These are phyloP conservation scores for Mallotus nudiflorus DNA, from an alignment of 345 rosid species.

Conservation along the genomic window DNA sequence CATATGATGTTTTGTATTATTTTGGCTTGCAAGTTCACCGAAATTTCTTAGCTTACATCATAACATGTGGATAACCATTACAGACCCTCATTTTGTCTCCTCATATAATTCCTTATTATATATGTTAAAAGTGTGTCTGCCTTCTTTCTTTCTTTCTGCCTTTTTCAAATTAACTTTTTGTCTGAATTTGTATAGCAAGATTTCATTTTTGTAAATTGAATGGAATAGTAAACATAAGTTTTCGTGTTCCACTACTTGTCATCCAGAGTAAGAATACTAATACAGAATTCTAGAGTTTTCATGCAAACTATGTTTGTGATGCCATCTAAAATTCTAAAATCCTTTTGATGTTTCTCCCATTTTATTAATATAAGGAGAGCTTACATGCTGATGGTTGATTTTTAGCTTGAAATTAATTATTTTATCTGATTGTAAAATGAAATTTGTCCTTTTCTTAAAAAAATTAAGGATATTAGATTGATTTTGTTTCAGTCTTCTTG, in stretches of 20 bases:
- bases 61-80: slow-evolving; percentile 4
- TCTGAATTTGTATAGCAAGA: background rate
- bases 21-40: slow-evolving; percentile 26
- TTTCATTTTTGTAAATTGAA: slow-evolving; percentile 2
- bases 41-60: slow-evolving; percentile 16
- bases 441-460: too few relatives aligned
- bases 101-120: background rate
- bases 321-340: background rate
- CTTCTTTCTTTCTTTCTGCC: background rate
- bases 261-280: background rate
- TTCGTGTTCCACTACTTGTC: background rate
- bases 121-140: background rate
- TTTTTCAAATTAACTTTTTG: background rate
- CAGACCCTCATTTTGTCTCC: background rate
- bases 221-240: background rate
- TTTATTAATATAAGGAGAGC: background rate
- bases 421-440: background rate
- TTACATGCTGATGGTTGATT: background rate
- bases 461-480: background rate
- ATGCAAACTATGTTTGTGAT: background rate
- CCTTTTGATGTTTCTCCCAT: background rate
- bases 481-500: background rate
- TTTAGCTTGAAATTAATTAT: background rate
- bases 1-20: slow-evolving; percentile 19
- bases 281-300: background rate